These are phyloP conservation scores for Amylocystis lapponica DNA, from an alignment of 768 basidiomycete species.

Conservation along the genomic window DNA sequence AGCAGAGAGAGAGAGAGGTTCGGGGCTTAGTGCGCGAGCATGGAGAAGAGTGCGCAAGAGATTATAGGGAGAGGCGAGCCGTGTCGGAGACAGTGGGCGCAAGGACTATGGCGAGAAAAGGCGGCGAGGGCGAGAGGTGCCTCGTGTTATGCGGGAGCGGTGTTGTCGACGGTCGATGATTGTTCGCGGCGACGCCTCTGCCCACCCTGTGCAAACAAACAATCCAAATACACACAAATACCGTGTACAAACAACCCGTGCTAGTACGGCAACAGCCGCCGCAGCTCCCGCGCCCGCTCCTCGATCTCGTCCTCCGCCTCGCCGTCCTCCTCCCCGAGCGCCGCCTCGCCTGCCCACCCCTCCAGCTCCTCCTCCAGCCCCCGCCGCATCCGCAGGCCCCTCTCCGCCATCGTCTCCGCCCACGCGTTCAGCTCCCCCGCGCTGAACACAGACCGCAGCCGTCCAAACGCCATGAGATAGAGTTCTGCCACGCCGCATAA, in stretches of 20 bases:
- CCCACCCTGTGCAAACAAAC: constrained; percentile 8
- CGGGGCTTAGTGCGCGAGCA: constrained; percentile 11
- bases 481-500: constrained; percentile 41
- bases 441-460: constrained; percentile 58
- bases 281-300: constrained; percentile 49
- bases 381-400: constrained; percentile 57
- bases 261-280: constrained; percentile 56
- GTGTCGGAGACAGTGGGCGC: no score
- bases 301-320: constrained; percentile 47
- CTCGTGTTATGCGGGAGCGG: constrained; percentile 1
- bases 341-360: constrained; percentile 26
- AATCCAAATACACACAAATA: constrained; percentile 11
- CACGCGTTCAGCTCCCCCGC: constrained; percentile 52
- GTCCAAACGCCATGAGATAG: constrained; percentile 73
- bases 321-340: constrained; percentile 4
- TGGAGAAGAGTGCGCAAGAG: no score
- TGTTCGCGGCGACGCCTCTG: not conserved
- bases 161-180: not conserved
- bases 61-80: no score
- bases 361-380: constrained; percentile 56
- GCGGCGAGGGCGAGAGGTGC: constrained; percentile 1
- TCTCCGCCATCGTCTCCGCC: constrained; percentile 72
- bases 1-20: constrained; percentile 11
- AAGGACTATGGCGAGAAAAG: constrained; percentile 2
- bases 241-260: constrained; percentile 8